Conservation (phyloP, 768 basidiomycete genomes). For the Cyclocybe cylindracea region DNA sequence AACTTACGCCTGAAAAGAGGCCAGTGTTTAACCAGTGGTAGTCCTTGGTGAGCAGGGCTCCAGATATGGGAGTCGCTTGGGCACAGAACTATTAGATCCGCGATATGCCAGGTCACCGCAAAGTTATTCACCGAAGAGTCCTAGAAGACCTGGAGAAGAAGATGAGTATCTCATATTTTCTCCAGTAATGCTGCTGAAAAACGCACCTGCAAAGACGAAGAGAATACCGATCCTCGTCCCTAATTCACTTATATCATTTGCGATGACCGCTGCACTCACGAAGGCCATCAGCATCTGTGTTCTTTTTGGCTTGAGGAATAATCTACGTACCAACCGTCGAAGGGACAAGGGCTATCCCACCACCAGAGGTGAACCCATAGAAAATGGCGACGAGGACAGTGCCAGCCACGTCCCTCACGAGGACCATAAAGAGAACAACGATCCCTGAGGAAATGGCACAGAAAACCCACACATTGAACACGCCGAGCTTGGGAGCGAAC, state of each 20-base stretch:
- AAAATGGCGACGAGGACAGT: conserved; percentile 40
- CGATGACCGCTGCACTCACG: conserved; percentile 27
- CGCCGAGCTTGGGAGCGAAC: conserved; percentile 42
- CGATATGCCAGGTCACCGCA: neutral
- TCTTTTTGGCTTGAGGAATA: neutral
- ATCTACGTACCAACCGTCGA: conserved; percentile 28
- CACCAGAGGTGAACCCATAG: conserved; percentile 47
- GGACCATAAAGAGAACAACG: conserved; percentile 43
- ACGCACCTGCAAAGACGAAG: conserved; percentile 42
- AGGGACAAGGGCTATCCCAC: conserved; percentile 32
- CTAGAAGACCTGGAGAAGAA: conserved; percentile 20
- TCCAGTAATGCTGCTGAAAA: neutral
- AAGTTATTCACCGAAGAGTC: conserved; percentile 35
- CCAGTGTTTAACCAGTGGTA: conserved; percentile 45
- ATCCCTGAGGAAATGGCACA: conserved; percentile 32
- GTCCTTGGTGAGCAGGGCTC: conserved; percentile 45
- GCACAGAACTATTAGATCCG: neutral
- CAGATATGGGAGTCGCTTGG: conserved; percentile 48
- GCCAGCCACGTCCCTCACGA: conserved; percentile 31
- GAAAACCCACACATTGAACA: conserved; percentile 41
- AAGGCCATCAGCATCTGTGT: neutral
- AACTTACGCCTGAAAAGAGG: conserved; percentile 40
- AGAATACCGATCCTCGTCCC: conserved; percentile 50
- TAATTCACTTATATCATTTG: conserved; percentile 42
- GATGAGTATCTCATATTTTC: neutral